Conservation (phyloP, 768 basidiomycete species). For the Gloeopeniophorella convolvens region DNA sequence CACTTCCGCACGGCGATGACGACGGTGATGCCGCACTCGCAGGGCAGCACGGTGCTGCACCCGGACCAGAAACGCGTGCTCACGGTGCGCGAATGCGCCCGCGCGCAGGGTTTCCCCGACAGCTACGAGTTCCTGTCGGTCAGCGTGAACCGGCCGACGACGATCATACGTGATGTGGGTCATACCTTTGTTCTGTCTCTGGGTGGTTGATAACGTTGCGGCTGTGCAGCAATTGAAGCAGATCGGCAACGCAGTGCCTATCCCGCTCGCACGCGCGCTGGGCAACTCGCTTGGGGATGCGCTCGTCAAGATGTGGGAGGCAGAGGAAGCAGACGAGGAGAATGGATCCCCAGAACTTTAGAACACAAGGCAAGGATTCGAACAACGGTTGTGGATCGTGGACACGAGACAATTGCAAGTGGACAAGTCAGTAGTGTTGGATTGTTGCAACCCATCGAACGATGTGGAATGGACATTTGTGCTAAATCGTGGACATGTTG, state of each 20-base stretch:
- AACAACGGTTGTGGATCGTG: too few relatives aligned
- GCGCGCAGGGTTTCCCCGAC: slow-evolving; percentile 78
- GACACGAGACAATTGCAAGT: too few relatives aligned
- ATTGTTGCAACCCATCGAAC: too few relatives aligned
- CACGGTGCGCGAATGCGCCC: slow-evolving; percentile 33
- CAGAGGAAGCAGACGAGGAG: background rate
- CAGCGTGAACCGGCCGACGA: slow-evolving; percentile 29
- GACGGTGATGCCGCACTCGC: slow-evolving; percentile 41
- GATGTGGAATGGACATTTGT: too few relatives aligned
- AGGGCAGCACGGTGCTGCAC: slow-evolving; percentile 40
- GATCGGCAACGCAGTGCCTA: slow-evolving; percentile 77
- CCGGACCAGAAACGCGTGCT: slow-evolving; percentile 70
- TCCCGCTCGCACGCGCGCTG: slow-evolving; percentile 60
- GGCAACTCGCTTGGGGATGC: slow-evolving; percentile 43
- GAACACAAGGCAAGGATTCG: too few relatives aligned
- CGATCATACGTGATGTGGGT: slow-evolving; percentile 48
- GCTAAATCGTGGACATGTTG: too few relatives aligned
- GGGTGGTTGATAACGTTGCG: background rate
- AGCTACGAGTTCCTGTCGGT: slow-evolving; percentile 52
- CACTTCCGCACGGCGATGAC: slow-evolving; percentile 66
- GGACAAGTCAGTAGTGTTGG: too few relatives aligned
- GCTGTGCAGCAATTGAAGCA: slow-evolving; percentile 57
- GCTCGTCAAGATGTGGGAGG: slow-evolving; percentile 30
- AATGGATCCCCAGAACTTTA: too few relatives aligned
- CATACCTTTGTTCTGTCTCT: background rate